These are phyloP conservation scores for Candida ascalaphidarum DNA, from an alignment of 805 yeast species.

Conservation along the genomic window DNA sequence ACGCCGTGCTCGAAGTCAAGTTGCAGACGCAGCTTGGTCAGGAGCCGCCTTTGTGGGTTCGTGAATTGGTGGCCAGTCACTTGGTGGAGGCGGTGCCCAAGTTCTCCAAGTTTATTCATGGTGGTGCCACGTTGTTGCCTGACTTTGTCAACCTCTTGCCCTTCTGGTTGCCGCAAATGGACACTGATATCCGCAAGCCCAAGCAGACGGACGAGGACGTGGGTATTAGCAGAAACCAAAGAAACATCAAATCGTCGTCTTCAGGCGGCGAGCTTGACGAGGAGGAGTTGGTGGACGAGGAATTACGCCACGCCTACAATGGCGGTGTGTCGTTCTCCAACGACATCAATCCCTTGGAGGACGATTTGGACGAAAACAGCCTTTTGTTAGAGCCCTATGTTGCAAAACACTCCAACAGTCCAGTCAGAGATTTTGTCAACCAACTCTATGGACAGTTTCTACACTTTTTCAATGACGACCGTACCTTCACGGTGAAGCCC, in stretches of 20 bases:
- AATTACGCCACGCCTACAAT: slow-evolving; percentile 17
- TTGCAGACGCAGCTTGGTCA: slow-evolving; percentile 97
- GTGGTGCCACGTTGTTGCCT: slow-evolving; percentile 86
- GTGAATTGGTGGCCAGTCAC: slow-evolving; percentile 85
- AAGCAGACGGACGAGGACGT: slow-evolving; percentile 45
- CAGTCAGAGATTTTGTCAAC: slow-evolving; percentile 24
- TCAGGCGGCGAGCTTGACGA: slow-evolving; percentile 59
- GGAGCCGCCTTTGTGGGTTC: slow-evolving; percentile 97
- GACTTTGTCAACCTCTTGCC: slow-evolving; percentile 81
- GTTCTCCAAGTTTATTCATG: slow-evolving; percentile 95
- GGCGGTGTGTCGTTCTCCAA: slow-evolving; percentile 34
- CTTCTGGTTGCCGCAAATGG: slow-evolving; percentile 98
- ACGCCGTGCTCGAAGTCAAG: slow-evolving; percentile 95
- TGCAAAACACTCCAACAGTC: slow-evolving; percentile 15
- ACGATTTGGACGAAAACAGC: slow-evolving; percentile 40
- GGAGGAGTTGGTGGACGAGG: slow-evolving; percentile 51
- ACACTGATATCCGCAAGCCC: slow-evolving; percentile 88
- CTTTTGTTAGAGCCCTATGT: slow-evolving; percentile 35
- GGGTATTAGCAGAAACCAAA: slow-evolving; percentile 51
- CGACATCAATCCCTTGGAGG: slow-evolving; percentile 37
- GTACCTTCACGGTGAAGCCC: slow-evolving; percentile 34
- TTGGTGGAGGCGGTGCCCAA: slow-evolving; percentile 97
- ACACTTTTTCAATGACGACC: slow-evolving; percentile 35
- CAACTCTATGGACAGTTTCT: slow-evolving; percentile 27
- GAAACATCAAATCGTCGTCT: slow-evolving; percentile 20